Evolutionary conservation across 768 basidiomycete genomes (phyloP), one percentile per base, ranked within the genome.

Genomic region (Phylloporus sp.): DNA sequence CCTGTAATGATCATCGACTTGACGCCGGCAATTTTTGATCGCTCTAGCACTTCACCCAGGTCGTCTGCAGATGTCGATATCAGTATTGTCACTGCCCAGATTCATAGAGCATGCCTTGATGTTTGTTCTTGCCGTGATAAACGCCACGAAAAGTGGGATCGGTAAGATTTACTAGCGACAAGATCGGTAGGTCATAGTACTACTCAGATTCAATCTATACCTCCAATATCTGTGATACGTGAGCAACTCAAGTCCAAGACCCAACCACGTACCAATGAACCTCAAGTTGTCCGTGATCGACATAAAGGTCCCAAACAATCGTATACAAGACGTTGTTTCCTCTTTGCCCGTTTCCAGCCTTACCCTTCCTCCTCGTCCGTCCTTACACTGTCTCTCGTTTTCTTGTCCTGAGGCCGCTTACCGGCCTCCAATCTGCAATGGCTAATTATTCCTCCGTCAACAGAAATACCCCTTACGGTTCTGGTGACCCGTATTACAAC

Each of bases 1-100:
- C 90, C 89, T 2, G 90, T 91, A 42, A 93, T 79, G 60, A 92
- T 80, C 75, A 88, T 84, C 18, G 78, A 78, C 55, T 76, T 76
- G 15, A 91, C 81, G 1, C 86, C 86, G 4, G 84, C 83, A 7
- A 65, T 65, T 31, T 69, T 69, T 0, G 85, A 77, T 48, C 90
- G 76, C 16, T 70, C 66, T 11, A 90, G 59, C 55, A 93, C 72
- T 15, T 71, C 70, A 15, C 74, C 70, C 7, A 91, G 69, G 61
- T 92, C 89, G 59, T 88, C 86, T 82, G 61, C 16, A 13, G 23
- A 48, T 31, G 2, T 11, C 12, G 44, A 7, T 24, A 6, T 49
- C 35, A 13, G 12, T 26, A 35, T 45, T 11, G 26, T 22, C 22
- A 10, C 22, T 38, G 24, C 24, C 15, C 28, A 15, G 6, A 41